Percentiles rank a stretch among this genome's conserved stretches.
These are phyloP conservation scores for Pseudogymnoascus sp. DNA, from an alignment of 2,329 filamentous ascomycete genomes.

Conservation along the genomic window DNA sequence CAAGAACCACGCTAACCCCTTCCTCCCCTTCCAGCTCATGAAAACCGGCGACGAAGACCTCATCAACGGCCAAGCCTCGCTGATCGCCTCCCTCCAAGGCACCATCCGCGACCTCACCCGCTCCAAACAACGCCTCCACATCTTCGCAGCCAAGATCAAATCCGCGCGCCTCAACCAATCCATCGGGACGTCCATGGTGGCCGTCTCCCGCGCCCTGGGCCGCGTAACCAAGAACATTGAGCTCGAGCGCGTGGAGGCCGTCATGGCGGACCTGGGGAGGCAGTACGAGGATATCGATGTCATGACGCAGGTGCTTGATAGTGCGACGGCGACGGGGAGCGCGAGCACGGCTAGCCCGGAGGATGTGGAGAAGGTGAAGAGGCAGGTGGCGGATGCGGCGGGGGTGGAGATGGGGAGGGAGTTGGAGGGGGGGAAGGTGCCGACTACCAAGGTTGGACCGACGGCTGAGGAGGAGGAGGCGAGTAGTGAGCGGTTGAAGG, in stretches of 20 bases:
- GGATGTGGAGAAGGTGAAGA: slow-evolving; percentile 77
- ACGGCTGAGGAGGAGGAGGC: slow-evolving; percentile 74
- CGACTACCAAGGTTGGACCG: slow-evolving; percentile 53
- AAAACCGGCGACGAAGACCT: slow-evolving; percentile 8
- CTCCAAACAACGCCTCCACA: background rate
- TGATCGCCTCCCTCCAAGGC: slow-evolving; percentile 7
- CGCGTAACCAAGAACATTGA: background rate
- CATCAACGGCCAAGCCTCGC: slow-evolving; percentile 2
- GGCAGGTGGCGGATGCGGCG: slow-evolving; percentile 79
- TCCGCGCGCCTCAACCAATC: background rate
- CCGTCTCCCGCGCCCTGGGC: background rate
- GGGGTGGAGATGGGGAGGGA: slow-evolving; percentile 75
- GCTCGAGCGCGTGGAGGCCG: slow-evolving; percentile 27
- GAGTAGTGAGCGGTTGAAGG: slow-evolving; percentile 49
- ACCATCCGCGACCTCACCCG: background rate
- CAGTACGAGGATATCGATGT: slow-evolving; percentile 43
- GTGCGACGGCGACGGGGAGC: slow-evolving; percentile 73
- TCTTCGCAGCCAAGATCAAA: slow-evolving; percentile 6
- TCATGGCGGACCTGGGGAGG: slow-evolving; percentile 58
- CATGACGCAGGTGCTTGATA: slow-evolving; percentile 55
- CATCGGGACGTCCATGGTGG: background rate
- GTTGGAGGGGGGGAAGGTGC: slow-evolving; percentile 52
- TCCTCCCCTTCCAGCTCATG: background rate
- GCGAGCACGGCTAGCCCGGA: slow-evolving; percentile 68
- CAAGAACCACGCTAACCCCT: background rate